Evolutionary conservation across 2,329 filamentous ascomycete genomes (phyloP).

Genomic region (Magnaporthiopsis rhizophila): DNA sequence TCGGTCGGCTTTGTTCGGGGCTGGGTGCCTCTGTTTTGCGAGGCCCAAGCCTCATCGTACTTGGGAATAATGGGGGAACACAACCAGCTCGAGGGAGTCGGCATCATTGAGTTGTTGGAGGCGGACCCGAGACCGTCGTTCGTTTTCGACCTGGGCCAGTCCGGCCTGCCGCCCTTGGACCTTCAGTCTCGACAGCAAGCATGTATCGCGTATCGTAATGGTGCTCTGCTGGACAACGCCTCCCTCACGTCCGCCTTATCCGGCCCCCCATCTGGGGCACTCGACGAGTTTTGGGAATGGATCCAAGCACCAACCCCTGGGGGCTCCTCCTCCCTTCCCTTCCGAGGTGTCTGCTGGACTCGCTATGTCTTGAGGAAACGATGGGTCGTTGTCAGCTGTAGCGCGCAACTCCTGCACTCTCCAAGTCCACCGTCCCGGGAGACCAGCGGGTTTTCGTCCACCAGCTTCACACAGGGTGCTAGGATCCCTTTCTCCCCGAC

Average conservation of each 20-base stretch:
- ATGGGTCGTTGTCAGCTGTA: slow-evolving; percentile 13
- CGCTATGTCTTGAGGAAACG: slow-evolving; percentile 9
- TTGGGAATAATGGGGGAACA: background rate
- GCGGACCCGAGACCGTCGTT: slow-evolving; percentile 30
- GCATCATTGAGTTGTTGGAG: slow-evolving; percentile 30
- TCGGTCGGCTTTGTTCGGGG: background rate
- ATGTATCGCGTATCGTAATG: slow-evolving; percentile 19
- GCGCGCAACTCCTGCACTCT: slow-evolving; percentile 3
- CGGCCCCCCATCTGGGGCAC: slow-evolving; percentile 6
- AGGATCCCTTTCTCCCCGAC: background rate
- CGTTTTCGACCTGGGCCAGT: slow-evolving; percentile 16
- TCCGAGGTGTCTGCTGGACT: slow-evolving; percentile 14
- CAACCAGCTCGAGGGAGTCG: slow-evolving; percentile 11
- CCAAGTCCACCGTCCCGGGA: background rate
- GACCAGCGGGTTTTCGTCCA: background rate
- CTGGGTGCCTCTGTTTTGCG: too few relatives aligned
- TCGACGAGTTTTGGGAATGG: slow-evolving; percentile 19
- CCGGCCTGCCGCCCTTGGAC: slow-evolving; percentile 2
- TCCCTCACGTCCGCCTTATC: slow-evolving; percentile 13
- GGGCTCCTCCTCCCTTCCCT: background rate
- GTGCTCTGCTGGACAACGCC: slow-evolving; percentile 16
- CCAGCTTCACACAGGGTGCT: background rate
- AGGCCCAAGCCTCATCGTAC: background rate
- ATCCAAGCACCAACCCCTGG: slow-evolving; percentile 7
- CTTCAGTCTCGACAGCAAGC: slow-evolving; percentile 5